Base-by-base conservation (phyloP, 2,329 filamentous ascomycete species). In the Botrytis porri region DNA sequence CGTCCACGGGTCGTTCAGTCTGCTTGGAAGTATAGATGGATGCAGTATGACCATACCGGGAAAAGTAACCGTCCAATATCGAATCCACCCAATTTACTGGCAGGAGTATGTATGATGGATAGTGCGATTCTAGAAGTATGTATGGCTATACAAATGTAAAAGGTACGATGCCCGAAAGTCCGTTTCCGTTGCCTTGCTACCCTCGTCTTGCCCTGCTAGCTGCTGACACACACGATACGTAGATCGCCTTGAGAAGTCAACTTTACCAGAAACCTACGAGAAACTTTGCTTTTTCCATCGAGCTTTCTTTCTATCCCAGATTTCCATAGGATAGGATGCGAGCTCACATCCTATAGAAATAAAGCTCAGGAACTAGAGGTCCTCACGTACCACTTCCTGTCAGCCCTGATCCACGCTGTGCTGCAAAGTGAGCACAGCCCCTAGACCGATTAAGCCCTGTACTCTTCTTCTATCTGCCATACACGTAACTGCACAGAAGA, bases 11-110 rank as follows among this genome's bases (percentile, higher is more conserved):
- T 59, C n/a, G 37, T 20, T 20, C 65, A 41, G 48, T 43, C 48
- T 29, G 10, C 22, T 29, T 20, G n/a, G 43, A 9, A 67, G 65
- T 32, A 32, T 41, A 41, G 41, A 57, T 57, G n/a, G 18, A 57
- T 41, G 45, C 64, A 41, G 65, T 57, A 57, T 67, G n/a, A 67
- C 48, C 65, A 66, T 57, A 10, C n/a, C 12, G 29, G 37, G 35
- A 67, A 57, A 57, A 29, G 45, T 39, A 54, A 29, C 45, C 32
- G 63, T 39, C 32, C 45, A 66, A 54, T 66, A 37, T 37, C 22
- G 43, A 66, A n/a, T 39, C 43, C 63, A 20, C 22, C n/a, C 32
- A 66, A 37, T 66, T 66, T n/a, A 51, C 64, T 39, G 65, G 25
- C 48, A 67, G 65, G 32, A 25, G 65, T 41, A 57, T 48, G 65